Conservation (phyloP, 805 yeast genomes). For the Priceomyces melissophilus region DNA sequence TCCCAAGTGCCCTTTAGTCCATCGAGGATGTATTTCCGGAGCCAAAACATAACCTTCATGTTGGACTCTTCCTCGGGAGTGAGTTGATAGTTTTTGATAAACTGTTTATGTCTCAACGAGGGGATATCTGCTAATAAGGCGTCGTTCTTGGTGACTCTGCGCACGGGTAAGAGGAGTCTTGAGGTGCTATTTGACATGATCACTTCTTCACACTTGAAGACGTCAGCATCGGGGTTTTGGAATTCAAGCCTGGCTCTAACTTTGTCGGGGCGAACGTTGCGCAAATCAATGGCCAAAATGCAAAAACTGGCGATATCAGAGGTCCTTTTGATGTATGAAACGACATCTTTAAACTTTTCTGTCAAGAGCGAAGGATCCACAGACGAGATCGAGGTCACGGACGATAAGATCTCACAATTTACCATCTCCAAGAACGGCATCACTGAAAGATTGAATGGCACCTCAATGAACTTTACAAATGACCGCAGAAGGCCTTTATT, state of each 20-base stretch:
- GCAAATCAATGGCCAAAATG: constrained; percentile 66
- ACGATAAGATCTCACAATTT: constrained; percentile 70
- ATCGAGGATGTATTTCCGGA: constrained; percentile 60
- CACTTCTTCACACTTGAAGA: constrained; percentile 25
- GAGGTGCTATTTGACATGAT: constrained; percentile 28
- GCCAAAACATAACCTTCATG: constrained; percentile 75
- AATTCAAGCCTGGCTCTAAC: constrained; percentile 28
- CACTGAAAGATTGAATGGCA: constrained; percentile 70
- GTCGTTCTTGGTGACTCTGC: constrained; percentile 44
- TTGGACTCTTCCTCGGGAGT: constrained; percentile 54
- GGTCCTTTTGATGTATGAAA: constrained; percentile 22
- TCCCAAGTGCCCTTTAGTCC: constrained; percentile 67
- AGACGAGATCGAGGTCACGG: constrained; percentile 29
- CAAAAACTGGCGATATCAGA: constrained; percentile 51
- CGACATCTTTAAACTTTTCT: constrained; percentile 23
- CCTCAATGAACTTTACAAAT: constrained; percentile 52
- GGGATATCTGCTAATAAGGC: constrained; percentile 61
- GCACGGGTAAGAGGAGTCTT: constrained; percentile 72
- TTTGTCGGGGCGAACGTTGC: constrained; percentile 75
- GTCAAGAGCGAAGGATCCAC: constrained; percentile 7
- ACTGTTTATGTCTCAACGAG: constrained; percentile 66
- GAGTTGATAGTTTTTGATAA: constrained; percentile 53
- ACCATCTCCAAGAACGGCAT: constrained; percentile 71
- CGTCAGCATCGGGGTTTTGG: constrained; percentile 20
- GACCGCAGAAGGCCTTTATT: constrained; percentile 24